phyloP scores from a whole-genome alignment of 352 stramenopile genomes.

The Hyaloperonospora brassicae region DNA sequence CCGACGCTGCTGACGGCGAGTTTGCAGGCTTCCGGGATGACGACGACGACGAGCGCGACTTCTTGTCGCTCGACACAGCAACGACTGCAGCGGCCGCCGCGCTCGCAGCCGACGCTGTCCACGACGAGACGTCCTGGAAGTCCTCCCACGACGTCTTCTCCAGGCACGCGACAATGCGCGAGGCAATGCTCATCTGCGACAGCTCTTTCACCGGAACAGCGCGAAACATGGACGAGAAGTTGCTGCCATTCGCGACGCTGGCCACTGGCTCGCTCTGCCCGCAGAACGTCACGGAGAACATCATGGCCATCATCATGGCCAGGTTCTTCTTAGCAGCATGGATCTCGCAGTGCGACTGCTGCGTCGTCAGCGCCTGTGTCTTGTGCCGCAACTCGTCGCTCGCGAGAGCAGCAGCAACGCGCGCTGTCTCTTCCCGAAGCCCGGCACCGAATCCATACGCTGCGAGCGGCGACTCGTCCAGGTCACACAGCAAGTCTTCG shows the following conservation, averaged over 20 bases:
- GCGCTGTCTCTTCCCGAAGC: constrained; percentile 20
- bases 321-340: constrained; percentile 85
- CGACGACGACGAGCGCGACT: constrained; percentile 9
- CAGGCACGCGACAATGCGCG: constrained; percentile 74
- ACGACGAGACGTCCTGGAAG: constrained; percentile 74
- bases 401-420: constrained; percentile 10
- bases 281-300: constrained; percentile 83
- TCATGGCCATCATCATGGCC: constrained; percentile 85
- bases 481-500: constrained; percentile 62
- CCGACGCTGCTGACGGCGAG: constrained; percentile 60
- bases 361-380: constrained; percentile 14
- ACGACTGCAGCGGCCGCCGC: constrained; percentile 26
- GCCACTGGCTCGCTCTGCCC: constrained; percentile 66
- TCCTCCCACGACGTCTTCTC: constrained; percentile 86
- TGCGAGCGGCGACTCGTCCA: constrained; percentile 57
- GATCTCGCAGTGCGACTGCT: constrained; percentile 58
- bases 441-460: constrained; percentile 26
- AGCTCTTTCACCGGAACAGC: constrained; percentile 68
- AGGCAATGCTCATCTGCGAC: constrained; percentile 82
- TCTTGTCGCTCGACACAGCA: constrained; percentile 29
- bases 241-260: constrained; percentile 63
- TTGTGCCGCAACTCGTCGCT: constrained; percentile 27
- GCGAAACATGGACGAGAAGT: constrained; percentile 77
- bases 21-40: constrained; percentile 16
- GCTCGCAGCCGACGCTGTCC: constrained; percentile 42